Percentiles rank a stretch among this genome's conserved stretches.
phyloP scores from a whole-genome alignment of 1,284 basidiomycete genomes.

The Rhodotorula sp. region DNA sequence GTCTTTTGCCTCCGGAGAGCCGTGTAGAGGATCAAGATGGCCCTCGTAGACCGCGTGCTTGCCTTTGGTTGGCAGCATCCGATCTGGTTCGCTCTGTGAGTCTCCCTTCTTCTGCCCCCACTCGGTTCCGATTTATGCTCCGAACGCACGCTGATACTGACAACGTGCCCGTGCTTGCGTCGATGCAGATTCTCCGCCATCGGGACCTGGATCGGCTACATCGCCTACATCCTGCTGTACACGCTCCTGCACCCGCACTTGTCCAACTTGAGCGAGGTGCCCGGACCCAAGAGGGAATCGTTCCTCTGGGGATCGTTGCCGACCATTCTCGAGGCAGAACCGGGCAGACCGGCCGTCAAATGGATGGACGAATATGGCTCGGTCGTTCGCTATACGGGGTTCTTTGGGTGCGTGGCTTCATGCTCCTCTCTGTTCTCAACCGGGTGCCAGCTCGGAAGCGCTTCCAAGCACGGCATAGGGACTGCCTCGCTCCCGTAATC shows the following conservation, averaged over 20 bases:
- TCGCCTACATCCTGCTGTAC: constrained; percentile 2
- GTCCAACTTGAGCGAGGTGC: constrained; percentile 53
- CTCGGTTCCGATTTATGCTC: neutral
- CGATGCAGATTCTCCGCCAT: neutral
- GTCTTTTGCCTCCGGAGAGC: neutral
- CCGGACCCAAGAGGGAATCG: constrained; percentile 52
- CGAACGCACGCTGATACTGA: too few species aligned
- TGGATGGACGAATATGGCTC: constrained; percentile 58
- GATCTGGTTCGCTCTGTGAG: neutral
- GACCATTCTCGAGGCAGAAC: constrained; percentile 60
- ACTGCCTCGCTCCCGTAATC: too few species aligned
- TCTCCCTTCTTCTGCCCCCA: neutral
- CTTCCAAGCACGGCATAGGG: too few species aligned
- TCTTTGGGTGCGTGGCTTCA: constrained; percentile 40
- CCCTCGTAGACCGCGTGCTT: neutral
- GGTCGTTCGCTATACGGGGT: constrained; percentile 60
- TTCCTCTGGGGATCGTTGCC: constrained; percentile 60
- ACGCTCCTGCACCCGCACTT: constrained; percentile 14
- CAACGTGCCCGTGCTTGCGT: neutral
- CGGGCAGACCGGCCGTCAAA: constrained; percentile 51
- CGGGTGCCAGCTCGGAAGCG: too few species aligned
- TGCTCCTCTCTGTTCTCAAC: neutral
- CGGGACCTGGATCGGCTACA: neutral
- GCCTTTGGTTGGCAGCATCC: constrained; percentile 1
- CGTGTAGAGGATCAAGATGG: neutral